Evolutionary conservation across 495 filamentous ascomycete genomes (phyloP).

Genomic region (Pseudoneurospora amorphoporcata): DNA sequence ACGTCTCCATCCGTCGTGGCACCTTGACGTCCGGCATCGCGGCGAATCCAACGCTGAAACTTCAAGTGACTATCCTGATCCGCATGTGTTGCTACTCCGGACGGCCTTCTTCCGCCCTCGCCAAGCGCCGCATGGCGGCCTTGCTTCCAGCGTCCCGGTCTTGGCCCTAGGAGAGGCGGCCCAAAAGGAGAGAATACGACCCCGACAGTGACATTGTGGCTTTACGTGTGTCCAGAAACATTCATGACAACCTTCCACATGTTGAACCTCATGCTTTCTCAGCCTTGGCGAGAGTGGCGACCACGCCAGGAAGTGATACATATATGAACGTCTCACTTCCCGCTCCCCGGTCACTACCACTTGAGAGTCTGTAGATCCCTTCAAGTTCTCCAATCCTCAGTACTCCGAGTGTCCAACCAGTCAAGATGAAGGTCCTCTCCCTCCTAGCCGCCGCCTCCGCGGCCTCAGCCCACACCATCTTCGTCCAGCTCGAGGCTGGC

Average conservation of each 20-base stretch:
- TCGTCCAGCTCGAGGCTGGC: conserved; percentile 36
- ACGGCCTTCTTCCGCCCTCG: not conserved
- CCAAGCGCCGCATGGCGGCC: not conserved
- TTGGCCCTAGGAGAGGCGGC: not conserved
- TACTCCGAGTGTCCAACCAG: not conserved
- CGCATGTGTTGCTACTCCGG: not conserved
- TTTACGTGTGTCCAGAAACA: not conserved
- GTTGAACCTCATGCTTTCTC: not conserved
- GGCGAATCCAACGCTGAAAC: not conserved
- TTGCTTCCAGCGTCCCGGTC: not conserved
- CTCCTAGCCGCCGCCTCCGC: conserved; percentile 23
- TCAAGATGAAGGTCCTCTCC: conserved; percentile 18
- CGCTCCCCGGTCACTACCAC: not conserved
- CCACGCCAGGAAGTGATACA: not conserved
- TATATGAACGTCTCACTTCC: not conserved
- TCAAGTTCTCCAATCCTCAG: not conserved
- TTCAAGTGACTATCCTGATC: not conserved
- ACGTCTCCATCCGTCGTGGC: not conserved
- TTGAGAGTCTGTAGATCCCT: not conserved
- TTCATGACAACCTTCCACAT: not conserved
- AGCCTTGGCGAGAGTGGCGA: not conserved
- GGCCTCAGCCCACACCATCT: conserved; percentile 45
- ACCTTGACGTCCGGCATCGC: not conserved
- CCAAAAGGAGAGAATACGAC: not conserved
- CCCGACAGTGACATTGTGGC: not conserved